Base-by-base conservation (phyloP, 352 stramenopile species). In the Elongisporangium senticosum region DNA sequence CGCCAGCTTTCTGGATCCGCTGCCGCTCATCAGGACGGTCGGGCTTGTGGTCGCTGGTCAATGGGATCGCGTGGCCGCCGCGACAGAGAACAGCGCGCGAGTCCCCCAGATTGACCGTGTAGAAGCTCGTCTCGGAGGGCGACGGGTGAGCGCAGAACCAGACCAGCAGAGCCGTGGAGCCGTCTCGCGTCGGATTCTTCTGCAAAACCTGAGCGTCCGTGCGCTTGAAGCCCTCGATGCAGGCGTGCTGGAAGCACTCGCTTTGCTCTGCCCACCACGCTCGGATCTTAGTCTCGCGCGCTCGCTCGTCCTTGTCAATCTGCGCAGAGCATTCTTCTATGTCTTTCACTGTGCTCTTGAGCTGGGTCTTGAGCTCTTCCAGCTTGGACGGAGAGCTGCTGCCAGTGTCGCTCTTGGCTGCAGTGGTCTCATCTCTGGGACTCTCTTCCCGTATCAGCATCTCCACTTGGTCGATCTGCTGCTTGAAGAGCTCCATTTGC, bases 21-120 rank as follows among this genome's bases (percentile, higher is more conserved):
- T 72, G 57, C 20, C 51, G 72, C 58, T 91, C 79, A 20, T 77
- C 68, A 1, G 63, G 61, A 22, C 69, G 65, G 60, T 74, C 67
- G 0, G 77, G 77, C 57, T 85, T 88, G 68, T 89, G 79, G 47
- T 91, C 79, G 51, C 43, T 69, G 14, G 75, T 82, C 7, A 91
- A 61, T 2, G 63, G 43, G 17, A 87, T 55, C 28, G 61, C 75
- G n/a, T 59, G 47, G 0, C 72, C 69, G 13, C 61, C 61, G 24
- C 79, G 67, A 61, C 68, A 87, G 40, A 91, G 65, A 15, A 93
- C 65, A 0, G 75, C 83, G 40, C 83, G 75, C 10, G 70, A 89
- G 48, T 91, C 77, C 22, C 83, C 83, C 2, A 86, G 52, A 26
- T 91, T 93, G 4, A 71, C 58, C 2, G 64, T 71, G 55, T 86